These are phyloP conservation scores for Thuja plicata DNA, from an alignment of 83 land plant species.

Conservation along the genomic window DNA sequence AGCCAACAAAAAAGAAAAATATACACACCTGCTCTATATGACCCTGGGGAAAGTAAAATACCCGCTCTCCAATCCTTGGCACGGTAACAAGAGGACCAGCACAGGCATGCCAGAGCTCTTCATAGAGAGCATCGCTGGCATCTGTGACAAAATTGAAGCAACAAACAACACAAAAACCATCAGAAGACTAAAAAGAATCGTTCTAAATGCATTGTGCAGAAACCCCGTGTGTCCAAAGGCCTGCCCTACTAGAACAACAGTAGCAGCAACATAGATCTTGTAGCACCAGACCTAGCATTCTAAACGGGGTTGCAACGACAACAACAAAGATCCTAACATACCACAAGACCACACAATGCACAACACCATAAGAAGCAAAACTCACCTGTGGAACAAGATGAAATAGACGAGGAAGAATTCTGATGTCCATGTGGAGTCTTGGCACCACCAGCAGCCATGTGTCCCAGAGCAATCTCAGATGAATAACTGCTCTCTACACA, in stretches of 20 bases:
- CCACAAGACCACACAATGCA: neutral
- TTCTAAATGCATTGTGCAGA: neutral
- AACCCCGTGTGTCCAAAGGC: neutral
- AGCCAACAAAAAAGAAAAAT: neutral
- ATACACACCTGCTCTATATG: conserved; percentile 74
- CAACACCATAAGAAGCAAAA: neutral
- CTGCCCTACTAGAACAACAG: neutral
- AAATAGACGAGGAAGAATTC: conserved; percentile 9
- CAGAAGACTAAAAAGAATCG: neutral
- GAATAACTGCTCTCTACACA: conserved; percentile 9
- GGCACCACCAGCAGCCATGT: neutral
- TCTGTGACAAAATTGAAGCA: conserved; percentile 19
- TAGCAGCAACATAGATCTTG: neutral
- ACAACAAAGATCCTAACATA: conserved; percentile 10
- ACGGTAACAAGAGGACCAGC: conserved; percentile 91
- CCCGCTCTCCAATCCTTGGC: conserved; percentile 70
- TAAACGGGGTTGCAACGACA: neutral
- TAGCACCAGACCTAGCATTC: neutral
- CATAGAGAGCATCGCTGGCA: conserved; percentile 55
- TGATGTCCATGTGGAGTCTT: neutral
- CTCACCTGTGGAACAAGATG: neutral
- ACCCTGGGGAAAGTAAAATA: conserved; percentile 93
- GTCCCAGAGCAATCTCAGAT: conserved; percentile 2
- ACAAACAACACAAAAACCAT: neutral
- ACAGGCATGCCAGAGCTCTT: conserved; percentile 89